Conservation (phyloP, 495 filamentous ascomycete species). For the Pseudotulostoma volvatum region DNA sequence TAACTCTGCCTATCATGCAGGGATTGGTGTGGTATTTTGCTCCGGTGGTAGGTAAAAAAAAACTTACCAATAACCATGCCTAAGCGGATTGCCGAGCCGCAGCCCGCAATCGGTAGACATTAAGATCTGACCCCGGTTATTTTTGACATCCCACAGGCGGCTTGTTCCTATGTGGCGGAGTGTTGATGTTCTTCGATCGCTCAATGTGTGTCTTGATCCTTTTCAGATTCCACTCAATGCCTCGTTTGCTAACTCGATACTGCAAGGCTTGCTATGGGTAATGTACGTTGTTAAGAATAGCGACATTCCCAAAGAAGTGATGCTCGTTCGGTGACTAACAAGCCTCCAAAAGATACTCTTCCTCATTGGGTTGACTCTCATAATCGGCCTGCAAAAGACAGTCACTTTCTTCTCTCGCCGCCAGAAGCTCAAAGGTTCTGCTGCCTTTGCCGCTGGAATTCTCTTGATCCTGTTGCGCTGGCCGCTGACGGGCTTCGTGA, state of each 20-base stretch:
- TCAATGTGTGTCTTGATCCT: conserved; percentile 47
- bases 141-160: conserved; percentile 39
- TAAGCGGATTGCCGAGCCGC: no score
- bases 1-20: conserved; percentile 26
- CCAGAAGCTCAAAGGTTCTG: conserved; percentile 83
- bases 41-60: conserved; percentile 61
- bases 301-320: neutral
- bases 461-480: conserved; percentile 72
- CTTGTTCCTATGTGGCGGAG: conserved; percentile 83
- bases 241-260: conserved; percentile 2
- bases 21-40: conserved; percentile 92
- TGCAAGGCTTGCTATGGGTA: conserved; percentile 73
- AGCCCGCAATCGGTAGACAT: conserved; percentile 1
- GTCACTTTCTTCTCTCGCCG: conserved; percentile 81
- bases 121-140: conserved; percentile 6
- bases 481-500: conserved; percentile 73
- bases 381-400: conserved; percentile 88
- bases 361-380: conserved; percentile 82
- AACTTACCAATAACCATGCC: no score
- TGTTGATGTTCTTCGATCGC: conserved; percentile 92
- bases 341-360: conserved; percentile 62
- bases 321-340: conserved; percentile 6
- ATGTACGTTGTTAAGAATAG: conserved; percentile 31
- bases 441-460: conserved; percentile 74
- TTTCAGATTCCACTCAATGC: neutral